These are phyloP conservation scores for Arthroderma sp. DNA, from an alignment of 2,329 filamentous ascomycete species.

Conservation along the genomic window DNA sequence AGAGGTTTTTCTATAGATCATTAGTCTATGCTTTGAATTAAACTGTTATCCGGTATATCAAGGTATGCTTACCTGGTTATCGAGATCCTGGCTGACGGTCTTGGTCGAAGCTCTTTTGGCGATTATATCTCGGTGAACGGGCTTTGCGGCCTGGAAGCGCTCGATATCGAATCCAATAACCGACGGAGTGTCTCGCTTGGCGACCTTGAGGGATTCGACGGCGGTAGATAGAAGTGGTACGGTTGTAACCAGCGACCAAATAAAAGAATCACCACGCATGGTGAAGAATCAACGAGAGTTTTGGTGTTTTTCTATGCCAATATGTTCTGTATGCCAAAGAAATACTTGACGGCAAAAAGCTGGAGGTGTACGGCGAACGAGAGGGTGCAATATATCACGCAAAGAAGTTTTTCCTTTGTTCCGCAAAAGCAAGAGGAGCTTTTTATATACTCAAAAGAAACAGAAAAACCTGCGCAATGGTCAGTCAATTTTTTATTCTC, in stretches of 20 bases:
- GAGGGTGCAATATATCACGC: no score
- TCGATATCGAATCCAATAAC: constrained; percentile 42
- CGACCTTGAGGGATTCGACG: constrained; percentile 20
- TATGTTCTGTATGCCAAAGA: no score
- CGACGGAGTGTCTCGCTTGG: constrained; percentile 28
- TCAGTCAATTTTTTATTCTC: no score
- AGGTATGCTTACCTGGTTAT: constrained; percentile 39
- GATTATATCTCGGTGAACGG: constrained; percentile 37
- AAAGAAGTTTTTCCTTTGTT: no score
- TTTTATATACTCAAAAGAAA: no score
- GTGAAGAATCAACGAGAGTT: not conserved
- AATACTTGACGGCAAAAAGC: no score
- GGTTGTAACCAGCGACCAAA: not conserved
- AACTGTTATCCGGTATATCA: not conserved
- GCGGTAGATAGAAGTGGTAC: not conserved
- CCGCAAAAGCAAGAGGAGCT: no score
- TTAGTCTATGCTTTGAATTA: not conserved
- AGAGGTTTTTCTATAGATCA: constrained; percentile 38
- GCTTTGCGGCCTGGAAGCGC: constrained; percentile 36
- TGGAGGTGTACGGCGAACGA: no score
- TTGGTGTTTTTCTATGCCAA: not conserved
- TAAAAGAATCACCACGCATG: not conserved
- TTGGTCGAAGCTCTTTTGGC: constrained; percentile 27
- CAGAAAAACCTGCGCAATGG: no score
- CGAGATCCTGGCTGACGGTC: constrained; percentile 38